These are phyloP conservation scores for Cucurbita argyrosperma DNA, from an alignment of 306 rosid genomes.

Conservation along the genomic window DNA sequence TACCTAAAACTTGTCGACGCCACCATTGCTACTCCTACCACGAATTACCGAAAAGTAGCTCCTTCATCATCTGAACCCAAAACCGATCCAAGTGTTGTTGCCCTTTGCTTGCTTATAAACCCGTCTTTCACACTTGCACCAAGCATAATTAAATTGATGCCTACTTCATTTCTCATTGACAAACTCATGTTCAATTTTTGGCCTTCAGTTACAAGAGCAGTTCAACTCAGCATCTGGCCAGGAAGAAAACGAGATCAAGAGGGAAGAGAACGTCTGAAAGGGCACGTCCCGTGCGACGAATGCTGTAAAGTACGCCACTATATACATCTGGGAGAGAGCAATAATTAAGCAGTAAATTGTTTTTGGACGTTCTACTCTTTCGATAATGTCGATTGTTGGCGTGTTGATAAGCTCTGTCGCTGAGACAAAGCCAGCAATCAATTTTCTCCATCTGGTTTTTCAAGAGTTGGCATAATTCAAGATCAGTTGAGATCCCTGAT, in stretches of 20 bases:
- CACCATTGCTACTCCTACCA: too few species aligned
- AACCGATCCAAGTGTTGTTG: too few species aligned
- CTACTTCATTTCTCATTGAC: neutral
- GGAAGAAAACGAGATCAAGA: conserved; percentile 51
- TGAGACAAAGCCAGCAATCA: conserved; percentile 11
- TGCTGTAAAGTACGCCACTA: conserved; percentile 18
- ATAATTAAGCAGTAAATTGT: conserved; percentile 22
- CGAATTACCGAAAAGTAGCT: too few species aligned
- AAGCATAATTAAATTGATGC: too few species aligned
- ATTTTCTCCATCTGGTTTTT: conserved; percentile 19
- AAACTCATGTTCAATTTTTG: conserved; percentile 7
- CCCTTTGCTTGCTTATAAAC: too few species aligned
- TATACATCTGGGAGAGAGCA: conserved; percentile 34
- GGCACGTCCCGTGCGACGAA: conserved; percentile 1
- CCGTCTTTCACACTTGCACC: too few species aligned
- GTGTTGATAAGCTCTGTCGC: conserved; percentile 11
- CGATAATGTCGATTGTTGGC: conserved; percentile 23
- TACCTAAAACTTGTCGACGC: too few species aligned
- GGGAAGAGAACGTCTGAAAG: conserved; percentile 44
- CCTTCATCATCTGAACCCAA: too few species aligned
- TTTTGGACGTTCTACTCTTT: conserved; percentile 13
- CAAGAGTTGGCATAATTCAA: neutral
- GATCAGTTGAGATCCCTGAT: neutral
- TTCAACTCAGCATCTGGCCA: conserved; percentile 29
- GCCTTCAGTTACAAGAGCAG: conserved; percentile 74